Base-by-base conservation (phyloP, 2,329 filamentous ascomycete species). In the Fusarium sp. region DNA sequence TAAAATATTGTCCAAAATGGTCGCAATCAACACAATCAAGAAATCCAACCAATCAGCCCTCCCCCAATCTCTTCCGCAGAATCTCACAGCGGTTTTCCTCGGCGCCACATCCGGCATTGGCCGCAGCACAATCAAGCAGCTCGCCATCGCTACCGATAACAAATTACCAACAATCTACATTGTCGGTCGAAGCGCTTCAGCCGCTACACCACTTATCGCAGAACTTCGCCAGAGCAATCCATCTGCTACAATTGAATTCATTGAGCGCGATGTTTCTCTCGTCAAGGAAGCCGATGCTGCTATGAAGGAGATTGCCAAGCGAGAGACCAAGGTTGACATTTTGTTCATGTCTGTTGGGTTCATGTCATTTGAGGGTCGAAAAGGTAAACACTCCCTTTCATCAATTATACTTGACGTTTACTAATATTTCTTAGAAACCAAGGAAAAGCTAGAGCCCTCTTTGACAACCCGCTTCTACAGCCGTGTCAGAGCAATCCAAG, bases 401-500 rank as follows among this genome's bases (percentile, higher is more conserved):
- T 19, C 16, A 19, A 9, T 4, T 5, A 1, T 4, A 3, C 0
- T 15, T 0, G 3, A 3, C 12, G 7, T 4, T 11, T 16, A 12
- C 51, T 55, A 19, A 54, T 8, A n/a, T 2, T 23, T 6, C 0
- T 1, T 48, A 38, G 37, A 38, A 38, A 38, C 88, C 0, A 60
- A 78, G 2, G 90, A 92, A 78, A 88, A 86, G 10, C 81, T 92
- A 1, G 84, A 89, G 48, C 83, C 84, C 18, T 83, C 85, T 27
- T 81, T 86, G 60, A 82, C 86, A 9, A 83, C 91, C 12, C 83
- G 83, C 45, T 90, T 86, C 79, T 91, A 91, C 79, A 83, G 86
- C 12, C 88, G 89, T 31, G 83, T 87, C 63, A 86, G 87, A 46
- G 88, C 90, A 74, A 83, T 87, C 19, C 69, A 84, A 46, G 87